Evolutionary conservation across 108 stramenopile genomes (phyloP).

Genomic region (Skeletonema menzelii): DNA sequence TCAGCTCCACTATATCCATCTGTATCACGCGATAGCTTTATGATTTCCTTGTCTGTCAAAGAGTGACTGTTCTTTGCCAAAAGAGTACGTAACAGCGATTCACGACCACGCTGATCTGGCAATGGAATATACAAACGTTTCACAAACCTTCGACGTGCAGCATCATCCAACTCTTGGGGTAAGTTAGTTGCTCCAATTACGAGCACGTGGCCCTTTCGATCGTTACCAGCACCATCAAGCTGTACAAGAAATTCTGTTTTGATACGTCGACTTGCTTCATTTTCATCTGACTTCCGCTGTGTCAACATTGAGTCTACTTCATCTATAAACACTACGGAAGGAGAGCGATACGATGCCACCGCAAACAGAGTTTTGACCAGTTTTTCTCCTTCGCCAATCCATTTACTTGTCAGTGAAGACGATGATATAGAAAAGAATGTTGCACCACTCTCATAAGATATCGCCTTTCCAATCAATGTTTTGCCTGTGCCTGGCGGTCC

Average conservation of each 20-base stretch:
- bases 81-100: constrained; percentile 73
- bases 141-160: constrained; percentile 93
- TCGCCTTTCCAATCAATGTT: constrained; percentile 98
- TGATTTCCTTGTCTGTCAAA: constrained; percentile 69
- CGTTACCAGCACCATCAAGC: constrained; percentile 89
- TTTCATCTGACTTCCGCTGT: constrained; percentile 89
- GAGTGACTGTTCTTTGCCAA: constrained; percentile 83
- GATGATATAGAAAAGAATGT: constrained; percentile 98
- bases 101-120: constrained; percentile 80
- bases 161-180: constrained; percentile 99
- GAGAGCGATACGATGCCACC: constrained; percentile 91
- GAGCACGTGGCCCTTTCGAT: constrained; percentile 84
- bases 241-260: constrained; percentile 96
- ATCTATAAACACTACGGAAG: constrained; percentile 94
- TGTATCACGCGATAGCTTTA: constrained; percentile 73
- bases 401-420: constrained; percentile 98
- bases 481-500: constrained; percentile 90
- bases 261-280: constrained; percentile 93
- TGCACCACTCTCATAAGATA: constrained; percentile 95
- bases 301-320: constrained; percentile 96
- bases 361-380: constrained; percentile 96
- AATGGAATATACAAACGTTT: constrained; percentile 96
- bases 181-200: constrained; percentile 98
- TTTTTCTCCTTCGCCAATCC: constrained; percentile 99
- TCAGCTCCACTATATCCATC: constrained; percentile 95